Evolutionary conservation across 2,329 filamentous ascomycete species (phyloP), one percentile per base, ranked within the genome.

Genomic region (Cryphonectria japonica): DNA sequence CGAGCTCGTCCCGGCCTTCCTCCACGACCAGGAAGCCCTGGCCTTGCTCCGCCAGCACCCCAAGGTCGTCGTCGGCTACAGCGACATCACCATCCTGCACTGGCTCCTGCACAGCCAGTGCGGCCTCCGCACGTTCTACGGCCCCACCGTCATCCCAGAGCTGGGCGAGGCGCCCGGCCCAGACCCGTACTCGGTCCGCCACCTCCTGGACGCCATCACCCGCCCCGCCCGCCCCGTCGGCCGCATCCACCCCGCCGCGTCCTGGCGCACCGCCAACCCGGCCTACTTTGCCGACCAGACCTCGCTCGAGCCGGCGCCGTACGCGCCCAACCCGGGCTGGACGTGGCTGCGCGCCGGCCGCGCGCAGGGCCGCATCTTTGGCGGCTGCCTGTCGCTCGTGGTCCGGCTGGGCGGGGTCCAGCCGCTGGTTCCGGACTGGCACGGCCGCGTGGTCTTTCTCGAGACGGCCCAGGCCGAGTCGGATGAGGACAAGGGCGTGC

Each of bases 41-140:
- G 67, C 34, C 14, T 68, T 71, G 1, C 79, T 84, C 52, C 78
- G 78, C 6, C 73, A 72, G 1, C 77, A 80, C 62, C 83, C 82
- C 46, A 84, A 83, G 76, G 78, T 84, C 29, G 77, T 84, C 1
- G 78, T 83, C 22, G 83, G 82, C 1, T 82, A 78, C 69, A 83
- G 81, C 1, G 82, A 84, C 69, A 83, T 83, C 67, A 82, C 80
- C 0, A 78, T 79, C 43, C 69, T 84, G 50, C 82, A 84, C 75
- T 84, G 83, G 82, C 79, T 81, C 65, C 74, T 84, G 46, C 72
- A 81, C 71, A 78, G 78, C 0, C 37, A 77, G 14, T 77, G 80
- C 0, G 82, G 83, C 0, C 75, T 84, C 50, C 80, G 82, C 57
- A 83, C 82, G 5, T 84, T 84, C 67, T 84, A 84, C 74, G 83